These are phyloP conservation scores for Climacium dendroides DNA, from an alignment of 225 moss, liverwort and hornwort species.

Conservation along the genomic window DNA sequence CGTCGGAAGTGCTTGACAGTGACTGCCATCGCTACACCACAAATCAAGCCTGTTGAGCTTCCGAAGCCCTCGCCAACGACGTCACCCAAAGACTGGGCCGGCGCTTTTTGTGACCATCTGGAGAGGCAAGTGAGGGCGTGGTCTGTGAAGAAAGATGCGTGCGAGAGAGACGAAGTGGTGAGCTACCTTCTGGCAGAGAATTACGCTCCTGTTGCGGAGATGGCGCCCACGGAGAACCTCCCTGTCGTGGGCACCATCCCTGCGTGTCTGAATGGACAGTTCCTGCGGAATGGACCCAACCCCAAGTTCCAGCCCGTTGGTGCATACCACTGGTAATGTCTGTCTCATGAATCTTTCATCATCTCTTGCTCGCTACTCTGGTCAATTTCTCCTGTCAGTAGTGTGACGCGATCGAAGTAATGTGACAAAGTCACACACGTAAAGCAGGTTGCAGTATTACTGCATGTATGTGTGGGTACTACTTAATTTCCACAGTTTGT, in stretches of 20 bases:
- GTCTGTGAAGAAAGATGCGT: background rate
- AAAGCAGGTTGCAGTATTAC: too few relatives aligned
- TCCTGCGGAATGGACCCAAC: background rate
- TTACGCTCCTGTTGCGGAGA: background rate
- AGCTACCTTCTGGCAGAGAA: background rate
- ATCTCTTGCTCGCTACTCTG: background rate
- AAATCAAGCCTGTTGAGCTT: background rate
- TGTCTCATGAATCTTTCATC: background rate
- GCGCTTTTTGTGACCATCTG: background rate
- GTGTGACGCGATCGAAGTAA: background rate
- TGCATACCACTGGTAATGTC: background rate
- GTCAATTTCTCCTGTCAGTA: background rate
- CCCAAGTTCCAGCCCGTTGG: background rate
- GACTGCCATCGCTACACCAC: background rate
- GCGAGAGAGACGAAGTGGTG: background rate
- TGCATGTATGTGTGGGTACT: too few relatives aligned
- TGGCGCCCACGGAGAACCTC: background rate
- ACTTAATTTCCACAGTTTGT: background rate
- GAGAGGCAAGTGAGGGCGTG: background rate
- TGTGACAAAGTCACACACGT: background rate
- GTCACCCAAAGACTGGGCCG: background rate
- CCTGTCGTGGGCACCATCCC: background rate
- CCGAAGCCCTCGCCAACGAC: background rate
- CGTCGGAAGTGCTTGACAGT: background rate
- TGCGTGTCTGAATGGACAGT: background rate